Evolutionary conservation across 2,329 filamentous ascomycete genomes (phyloP), one percentile per base, ranked within the genome.

Genomic region (Amauroascus verrucosus): DNA sequence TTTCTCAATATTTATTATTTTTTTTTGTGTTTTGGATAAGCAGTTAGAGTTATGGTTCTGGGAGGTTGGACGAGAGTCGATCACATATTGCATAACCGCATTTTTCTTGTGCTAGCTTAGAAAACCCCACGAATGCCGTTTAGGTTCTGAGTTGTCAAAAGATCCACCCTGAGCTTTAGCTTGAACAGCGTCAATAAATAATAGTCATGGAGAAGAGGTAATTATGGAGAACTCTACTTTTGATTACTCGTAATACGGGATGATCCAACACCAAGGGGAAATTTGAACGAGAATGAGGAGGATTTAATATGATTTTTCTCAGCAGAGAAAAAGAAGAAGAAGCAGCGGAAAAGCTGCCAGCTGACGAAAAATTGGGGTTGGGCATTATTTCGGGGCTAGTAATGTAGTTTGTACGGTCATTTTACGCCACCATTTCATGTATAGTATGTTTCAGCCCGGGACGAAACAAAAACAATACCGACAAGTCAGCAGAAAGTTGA

Each of bases 21-120:
- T 28, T 3, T 40, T 40, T 26, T 14, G n/a, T 7, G 3, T 22
- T 26, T 13, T 50, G 6, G 20, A 50, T 22, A 24, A 22, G 26
- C 20, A n/a, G n/a, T n/a, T n/a, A n/a, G n/a, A n/a, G n/a, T 38
- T 16, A 28, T 16, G 11, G 7, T 28, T 33, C 8, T 40, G 47
- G 37, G 13, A 43, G 48, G 50, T 52, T 13, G 50, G n/a, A 52
- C 50, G 50, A 32, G 26, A 46, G 50, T 28, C 33, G 41, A 46
- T 52, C 50, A 46, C 40, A 32, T 41, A 52, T 28, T 52, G 50
- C 50, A 52, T 52, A 52, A 46, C 40, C 50, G 50, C 50, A n/a
- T 52, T 16, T 37, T 30, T 44, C 48, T 51, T 41, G 48, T 51
- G 38, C n/a, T 24, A 48, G 18, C 16, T 37, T 32, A 14, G n/a